These are phyloP conservation scores for Albizia julibrissin DNA, from an alignment of 306 rosid species.

Conservation along the genomic window DNA sequence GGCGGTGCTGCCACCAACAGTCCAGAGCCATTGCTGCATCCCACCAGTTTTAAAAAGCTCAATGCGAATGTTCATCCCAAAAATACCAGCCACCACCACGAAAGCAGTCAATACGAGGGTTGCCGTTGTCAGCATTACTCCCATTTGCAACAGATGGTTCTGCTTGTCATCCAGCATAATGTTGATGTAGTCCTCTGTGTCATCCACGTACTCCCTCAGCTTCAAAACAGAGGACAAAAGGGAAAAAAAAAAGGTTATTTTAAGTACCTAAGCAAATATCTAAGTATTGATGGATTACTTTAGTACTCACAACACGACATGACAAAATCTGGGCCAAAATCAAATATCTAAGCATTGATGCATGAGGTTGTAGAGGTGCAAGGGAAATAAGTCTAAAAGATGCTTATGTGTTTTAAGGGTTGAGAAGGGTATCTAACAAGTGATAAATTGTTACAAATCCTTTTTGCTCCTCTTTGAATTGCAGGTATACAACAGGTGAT, in stretches of 20 bases:
- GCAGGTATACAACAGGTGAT: not conserved
- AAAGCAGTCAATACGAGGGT: conserved; percentile 85
- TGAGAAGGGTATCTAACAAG: not conserved
- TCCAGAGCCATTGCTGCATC: conserved; percentile 66
- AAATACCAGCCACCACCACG: conserved; percentile 91
- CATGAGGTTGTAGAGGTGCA: not conserved
- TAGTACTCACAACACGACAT: not conserved
- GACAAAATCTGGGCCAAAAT: not conserved
- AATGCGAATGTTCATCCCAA: conserved; percentile 85
- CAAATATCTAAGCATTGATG: conserved; percentile 1
- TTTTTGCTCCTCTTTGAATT: not conserved
- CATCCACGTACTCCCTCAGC: conserved; percentile 97
- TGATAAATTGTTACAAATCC: not conserved
- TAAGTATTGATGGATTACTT: not conserved
- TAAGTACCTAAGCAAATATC: not conserved
- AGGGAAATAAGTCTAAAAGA: not conserved
- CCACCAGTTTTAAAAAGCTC: conserved; percentile 65
- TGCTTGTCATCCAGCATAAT: conserved; percentile 99
- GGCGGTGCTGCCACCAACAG: conserved; percentile 51
- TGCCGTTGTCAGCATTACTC: conserved; percentile 97
- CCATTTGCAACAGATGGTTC: conserved; percentile 98
- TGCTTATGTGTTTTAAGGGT: not conserved
- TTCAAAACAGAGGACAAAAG: conserved; percentile 26
- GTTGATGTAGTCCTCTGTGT: conserved; percentile 97
- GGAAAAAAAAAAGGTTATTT: not conserved